These are phyloP conservation scores for Ramicandelaber brevisporus DNA, from an alignment of 192 early-diverging fungal species.

Conservation along the genomic window DNA sequence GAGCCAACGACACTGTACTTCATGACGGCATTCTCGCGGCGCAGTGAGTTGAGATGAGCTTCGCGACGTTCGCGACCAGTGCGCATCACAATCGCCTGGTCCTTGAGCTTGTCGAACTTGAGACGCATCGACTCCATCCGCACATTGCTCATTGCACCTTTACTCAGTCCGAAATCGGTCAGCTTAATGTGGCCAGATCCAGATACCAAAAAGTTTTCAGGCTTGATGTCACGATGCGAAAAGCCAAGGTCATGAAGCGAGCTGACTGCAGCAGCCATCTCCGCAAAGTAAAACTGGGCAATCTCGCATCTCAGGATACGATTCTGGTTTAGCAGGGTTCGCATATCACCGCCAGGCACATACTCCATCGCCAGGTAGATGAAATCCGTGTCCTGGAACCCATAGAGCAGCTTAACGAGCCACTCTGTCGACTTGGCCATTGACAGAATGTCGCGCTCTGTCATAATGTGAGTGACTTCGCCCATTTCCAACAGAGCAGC, in stretches of 20 bases:
- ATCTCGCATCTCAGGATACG: conserved; percentile 45
- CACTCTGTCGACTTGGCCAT: conserved; percentile 35
- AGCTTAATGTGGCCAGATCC: conserved; percentile 59
- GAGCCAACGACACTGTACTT: conserved; percentile 68
- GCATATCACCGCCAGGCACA: conserved; percentile 41
- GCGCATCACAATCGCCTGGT: conserved; percentile 15
- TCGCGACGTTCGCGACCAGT: conserved; percentile 17
- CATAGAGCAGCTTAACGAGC: conserved; percentile 77
- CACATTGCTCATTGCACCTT: conserved; percentile 36
- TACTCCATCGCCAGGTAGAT: conserved; percentile 55
- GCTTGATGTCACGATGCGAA: conserved; percentile 20
- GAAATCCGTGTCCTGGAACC: conserved; percentile 52
- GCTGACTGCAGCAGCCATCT: conserved; percentile 58
- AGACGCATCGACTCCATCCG: conserved; percentile 18
- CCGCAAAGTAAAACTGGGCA: conserved; percentile 69
- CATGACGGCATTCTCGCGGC: conserved; percentile 25
- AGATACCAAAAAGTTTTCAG: conserved; percentile 19
- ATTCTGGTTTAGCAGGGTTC: conserved; percentile 47
- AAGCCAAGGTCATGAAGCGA: conserved; percentile 22
- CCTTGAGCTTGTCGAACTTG: conserved; percentile 24
- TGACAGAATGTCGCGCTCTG: conserved; percentile 50
- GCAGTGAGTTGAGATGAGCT: conserved; percentile 13
- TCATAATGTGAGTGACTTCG: conserved; percentile 45
- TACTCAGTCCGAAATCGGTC: conserved; percentile 77
- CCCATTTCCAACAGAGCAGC: conserved; percentile 27